These are phyloP conservation scores for Phytophthora rubi DNA, from an alignment of 352 stramenopile genomes.

Conservation along the genomic window DNA sequence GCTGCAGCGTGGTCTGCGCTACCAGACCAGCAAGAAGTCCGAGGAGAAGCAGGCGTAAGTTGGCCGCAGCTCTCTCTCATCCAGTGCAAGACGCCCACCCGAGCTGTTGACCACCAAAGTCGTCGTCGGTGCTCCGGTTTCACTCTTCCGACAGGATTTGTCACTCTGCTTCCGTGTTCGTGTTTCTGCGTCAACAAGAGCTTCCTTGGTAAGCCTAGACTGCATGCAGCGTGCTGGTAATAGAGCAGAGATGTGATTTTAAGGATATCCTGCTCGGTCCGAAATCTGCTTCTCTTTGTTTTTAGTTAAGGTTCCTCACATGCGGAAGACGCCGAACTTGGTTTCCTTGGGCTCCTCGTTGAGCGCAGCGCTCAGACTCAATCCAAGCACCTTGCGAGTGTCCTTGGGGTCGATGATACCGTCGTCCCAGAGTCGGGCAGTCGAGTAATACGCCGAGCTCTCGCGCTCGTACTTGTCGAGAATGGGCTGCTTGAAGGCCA, in stretches of 20 bases:
- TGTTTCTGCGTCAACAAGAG: slow-evolving; percentile 29
- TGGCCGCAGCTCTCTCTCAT: slow-evolving; percentile 16
- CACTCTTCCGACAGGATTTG: slow-evolving; percentile 19
- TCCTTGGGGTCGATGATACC: slow-evolving; percentile 97
- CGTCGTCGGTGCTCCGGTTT: slow-evolving; percentile 15
- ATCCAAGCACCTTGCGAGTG: slow-evolving; percentile 87
- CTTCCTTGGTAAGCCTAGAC: slow-evolving; percentile 28
- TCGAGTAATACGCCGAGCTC: slow-evolving; percentile 95
- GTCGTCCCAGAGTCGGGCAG: slow-evolving; percentile 97
- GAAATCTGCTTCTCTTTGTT: slow-evolving; percentile 8
- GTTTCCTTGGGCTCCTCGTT: slow-evolving; percentile 82
- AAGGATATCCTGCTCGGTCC: slow-evolving; percentile 18
- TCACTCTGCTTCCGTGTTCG: slow-evolving; percentile 10
- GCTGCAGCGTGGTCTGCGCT: slow-evolving; percentile 66
- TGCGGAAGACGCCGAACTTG: slow-evolving; percentile 97
- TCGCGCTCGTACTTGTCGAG: slow-evolving; percentile 97
- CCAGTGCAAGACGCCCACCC: slow-evolving; percentile 12
- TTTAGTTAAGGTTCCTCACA: slow-evolving; percentile 56
- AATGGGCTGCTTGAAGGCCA: slow-evolving; percentile 95
- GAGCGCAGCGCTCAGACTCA: slow-evolving; percentile 78
- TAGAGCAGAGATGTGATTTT: slow-evolving; percentile 34
- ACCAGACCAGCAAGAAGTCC: slow-evolving; percentile 44
- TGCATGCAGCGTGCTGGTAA: slow-evolving; percentile 25
- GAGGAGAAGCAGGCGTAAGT: slow-evolving; percentile 34
- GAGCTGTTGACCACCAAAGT: slow-evolving; percentile 20